These are phyloP conservation scores for Monsonia emarginata DNA, from an alignment of 441 rosid genomes.

Conservation along the genomic window DNA sequence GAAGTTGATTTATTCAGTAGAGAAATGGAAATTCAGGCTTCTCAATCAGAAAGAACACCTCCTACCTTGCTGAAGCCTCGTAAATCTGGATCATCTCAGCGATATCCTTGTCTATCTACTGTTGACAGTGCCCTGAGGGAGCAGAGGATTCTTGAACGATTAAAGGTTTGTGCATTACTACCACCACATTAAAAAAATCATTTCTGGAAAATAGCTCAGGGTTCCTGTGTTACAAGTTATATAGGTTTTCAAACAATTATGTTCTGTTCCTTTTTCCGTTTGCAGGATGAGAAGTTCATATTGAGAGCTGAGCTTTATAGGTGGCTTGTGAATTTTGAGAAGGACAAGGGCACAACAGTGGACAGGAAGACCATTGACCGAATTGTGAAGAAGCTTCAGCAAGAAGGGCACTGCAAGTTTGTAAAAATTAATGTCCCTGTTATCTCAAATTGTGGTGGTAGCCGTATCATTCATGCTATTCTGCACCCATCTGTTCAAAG, in stretches of 20 bases:
- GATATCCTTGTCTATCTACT: conserved; percentile 38
- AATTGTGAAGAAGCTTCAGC: conserved; percentile 67
- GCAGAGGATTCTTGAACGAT: conserved; percentile 69
- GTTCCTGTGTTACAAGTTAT: conserved; percentile 10
- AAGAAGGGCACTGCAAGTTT: conserved; percentile 72
- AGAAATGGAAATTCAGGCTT: conserved; percentile 26
- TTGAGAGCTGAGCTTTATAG: conserved; percentile 68
- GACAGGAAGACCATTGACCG: conserved; percentile 82
- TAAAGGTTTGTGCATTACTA: conserved; percentile 44
- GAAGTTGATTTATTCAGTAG: conserved; percentile 24
- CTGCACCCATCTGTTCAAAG: conserved; percentile 70
- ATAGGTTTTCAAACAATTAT: background rate
- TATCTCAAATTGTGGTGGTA: conserved; percentile 67
- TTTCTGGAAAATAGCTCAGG: conserved; percentile 3
- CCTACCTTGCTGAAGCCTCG: conserved; percentile 23
- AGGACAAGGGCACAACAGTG: conserved; percentile 54
- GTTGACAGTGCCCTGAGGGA: conserved; percentile 68
- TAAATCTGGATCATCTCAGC: conserved; percentile 34
- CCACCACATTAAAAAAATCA: conserved; percentile 14
- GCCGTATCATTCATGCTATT: conserved; percentile 53
- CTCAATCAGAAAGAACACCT: conserved; percentile 28
- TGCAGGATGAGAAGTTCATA: conserved; percentile 73
- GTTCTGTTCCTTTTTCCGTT: conserved; percentile 23
- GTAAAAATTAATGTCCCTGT: conserved; percentile 52
- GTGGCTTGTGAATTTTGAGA: conserved; percentile 81